Evolutionary conservation across 1,139 yeast species (phyloP).

Genomic region (Debaryomyces udenii): DNA sequence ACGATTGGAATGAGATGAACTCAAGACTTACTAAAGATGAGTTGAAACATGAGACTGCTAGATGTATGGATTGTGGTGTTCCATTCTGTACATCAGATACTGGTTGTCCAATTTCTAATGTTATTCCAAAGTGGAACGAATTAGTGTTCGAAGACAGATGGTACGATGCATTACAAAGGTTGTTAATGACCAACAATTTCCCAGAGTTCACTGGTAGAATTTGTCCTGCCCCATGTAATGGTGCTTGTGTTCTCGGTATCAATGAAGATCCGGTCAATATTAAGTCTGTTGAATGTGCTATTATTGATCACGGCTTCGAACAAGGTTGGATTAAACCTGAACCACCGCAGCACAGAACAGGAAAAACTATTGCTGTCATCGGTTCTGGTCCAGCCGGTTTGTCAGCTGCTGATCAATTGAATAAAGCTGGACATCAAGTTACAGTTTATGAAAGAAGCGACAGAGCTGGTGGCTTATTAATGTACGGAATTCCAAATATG

Average conservation of each 20-base stretch:
- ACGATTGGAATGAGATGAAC: conserved; percentile 93
- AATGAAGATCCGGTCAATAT: conserved; percentile 96
- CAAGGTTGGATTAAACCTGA: conserved; percentile 94
- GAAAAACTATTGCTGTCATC: conserved; percentile 79
- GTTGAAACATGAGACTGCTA: conserved; percentile 89
- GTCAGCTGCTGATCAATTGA: conserved; percentile 95
- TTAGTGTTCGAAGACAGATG: conserved; percentile 93
- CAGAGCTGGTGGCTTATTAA: conserved; percentile 93
- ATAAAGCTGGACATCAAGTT: conserved; percentile 91
- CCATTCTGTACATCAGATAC: conserved; percentile 98
- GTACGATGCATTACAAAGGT: conserved; percentile 90
- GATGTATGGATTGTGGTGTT: conserved; percentile 99
- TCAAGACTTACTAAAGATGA: conserved; percentile 82
- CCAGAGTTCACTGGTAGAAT: conserved; percentile 98
- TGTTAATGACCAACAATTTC: conserved; percentile 95
- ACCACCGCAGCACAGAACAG: conserved; percentile 81
- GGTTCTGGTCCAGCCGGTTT: conserved; percentile 99
- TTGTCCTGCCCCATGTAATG: conserved; percentile 99
- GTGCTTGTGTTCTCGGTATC: conserved; percentile 95
- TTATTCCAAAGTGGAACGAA: conserved; percentile 98
- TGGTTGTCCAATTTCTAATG: conserved; percentile 96
- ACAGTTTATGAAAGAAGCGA: conserved; percentile 93
- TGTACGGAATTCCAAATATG: conserved; percentile 99
- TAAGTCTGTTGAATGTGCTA: conserved; percentile 94
- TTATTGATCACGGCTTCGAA: conserved; percentile 93